These are phyloP conservation scores for Heritiera fomes DNA, from an alignment of 345 rosid genomes.

Conservation along the genomic window DNA sequence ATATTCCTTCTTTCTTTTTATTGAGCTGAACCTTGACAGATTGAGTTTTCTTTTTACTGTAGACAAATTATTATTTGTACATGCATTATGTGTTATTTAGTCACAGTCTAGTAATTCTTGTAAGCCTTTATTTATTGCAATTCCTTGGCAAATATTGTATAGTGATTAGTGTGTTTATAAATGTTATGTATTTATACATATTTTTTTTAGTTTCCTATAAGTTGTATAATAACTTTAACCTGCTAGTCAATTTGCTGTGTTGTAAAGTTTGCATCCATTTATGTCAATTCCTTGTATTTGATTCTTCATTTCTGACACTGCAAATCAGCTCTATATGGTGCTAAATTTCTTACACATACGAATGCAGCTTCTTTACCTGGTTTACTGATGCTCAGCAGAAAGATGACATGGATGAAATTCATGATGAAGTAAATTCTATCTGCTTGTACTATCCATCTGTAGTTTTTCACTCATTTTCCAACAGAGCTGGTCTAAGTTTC, in stretches of 20 bases:
- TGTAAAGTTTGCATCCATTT: background rate
- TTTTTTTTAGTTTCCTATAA: background rate
- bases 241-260: background rate
- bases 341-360: background rate
- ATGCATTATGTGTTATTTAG: background rate
- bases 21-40: background rate
- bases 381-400: slow-evolving; percentile 60
- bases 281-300: background rate
- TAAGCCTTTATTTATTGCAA: background rate
- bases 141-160: background rate
- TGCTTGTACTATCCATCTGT: slow-evolving; percentile 1
- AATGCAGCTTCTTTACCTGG: slow-evolving; percentile 87
- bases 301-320: background rate
- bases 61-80: slow-evolving; percentile 2
- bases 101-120: background rate
- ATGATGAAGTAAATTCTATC: slow-evolving; percentile 70
- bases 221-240: background rate
- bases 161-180: background rate
- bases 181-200: background rate
- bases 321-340: background rate
- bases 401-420: slow-evolving; percentile 58
- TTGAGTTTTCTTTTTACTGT: background rate
- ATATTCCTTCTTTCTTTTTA: background rate
- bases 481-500: slow-evolving; percentile 8
- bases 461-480: slow-evolving; percentile 3